These are phyloP conservation scores for Penicillium sp. DNA, from an alignment of 2,329 filamentous ascomycete species.

Conservation along the genomic window DNA sequence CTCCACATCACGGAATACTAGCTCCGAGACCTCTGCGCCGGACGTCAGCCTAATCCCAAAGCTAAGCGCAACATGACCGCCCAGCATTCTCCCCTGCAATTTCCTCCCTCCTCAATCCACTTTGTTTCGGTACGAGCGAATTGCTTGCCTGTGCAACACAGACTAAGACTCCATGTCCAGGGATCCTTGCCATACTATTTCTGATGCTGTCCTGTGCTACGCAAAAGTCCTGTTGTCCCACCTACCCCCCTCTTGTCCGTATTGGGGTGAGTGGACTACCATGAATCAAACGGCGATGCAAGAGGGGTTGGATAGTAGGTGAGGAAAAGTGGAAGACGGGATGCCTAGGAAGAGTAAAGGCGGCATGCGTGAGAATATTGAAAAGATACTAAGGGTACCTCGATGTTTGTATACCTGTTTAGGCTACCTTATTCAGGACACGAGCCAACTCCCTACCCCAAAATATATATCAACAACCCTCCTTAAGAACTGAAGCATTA, in stretches of 20 bases:
- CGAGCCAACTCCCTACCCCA: too few species aligned
- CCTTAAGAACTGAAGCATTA: too few species aligned
- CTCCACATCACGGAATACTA: not conserved
- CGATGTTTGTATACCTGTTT: not conserved
- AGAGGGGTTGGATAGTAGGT: not conserved
- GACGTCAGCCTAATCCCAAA: not conserved
- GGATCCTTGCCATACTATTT: not conserved
- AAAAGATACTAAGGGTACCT: not conserved
- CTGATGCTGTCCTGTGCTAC: slow-evolving; percentile 6
- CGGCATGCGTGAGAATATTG: not conserved
- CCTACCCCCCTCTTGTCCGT: not conserved
- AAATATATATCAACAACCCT: too few species aligned
- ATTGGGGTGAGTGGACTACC: not conserved
- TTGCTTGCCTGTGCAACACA: slow-evolving; percentile 15
- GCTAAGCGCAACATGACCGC: not conserved
- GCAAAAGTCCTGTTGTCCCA: slow-evolving; percentile 13
- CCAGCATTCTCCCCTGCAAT: not conserved
- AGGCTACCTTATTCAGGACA: too few species aligned
- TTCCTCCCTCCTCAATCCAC: not conserved
- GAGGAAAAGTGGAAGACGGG: not conserved
- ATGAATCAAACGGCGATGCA: not conserved
- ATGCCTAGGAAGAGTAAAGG: not conserved
- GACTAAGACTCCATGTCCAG: slow-evolving; percentile 6
- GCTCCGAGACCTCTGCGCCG: not conserved
- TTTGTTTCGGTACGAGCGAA: not conserved